Percentiles rank a stretch among this genome's conserved stretches.
These are phyloP conservation scores for Exophiala bonariae DNA, from an alignment of 2,329 filamentous ascomycete species.

Conservation along the genomic window DNA sequence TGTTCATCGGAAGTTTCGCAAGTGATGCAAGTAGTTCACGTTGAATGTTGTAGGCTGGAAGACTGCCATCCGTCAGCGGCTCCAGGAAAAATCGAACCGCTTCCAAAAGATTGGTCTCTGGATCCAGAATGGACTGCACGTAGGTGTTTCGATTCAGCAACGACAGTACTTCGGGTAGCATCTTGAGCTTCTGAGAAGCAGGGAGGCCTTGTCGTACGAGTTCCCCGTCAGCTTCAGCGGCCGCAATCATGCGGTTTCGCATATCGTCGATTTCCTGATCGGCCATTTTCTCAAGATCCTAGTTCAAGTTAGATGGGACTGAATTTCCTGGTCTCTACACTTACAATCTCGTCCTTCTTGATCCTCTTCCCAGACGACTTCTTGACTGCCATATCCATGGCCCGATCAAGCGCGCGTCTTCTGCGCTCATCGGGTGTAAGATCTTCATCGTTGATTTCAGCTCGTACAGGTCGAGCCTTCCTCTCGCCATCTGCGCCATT, in stretches of 20 bases:
- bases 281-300: constrained; percentile 88
- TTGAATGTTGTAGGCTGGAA: constrained; percentile 97
- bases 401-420: constrained; percentile 77
- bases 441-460: constrained; percentile 72
- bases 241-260: constrained; percentile 85
- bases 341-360: constrained; percentile 84
- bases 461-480: constrained; percentile 49
- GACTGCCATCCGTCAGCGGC: constrained; percentile 86
- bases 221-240: constrained; percentile 81
- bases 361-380: constrained; percentile 69
- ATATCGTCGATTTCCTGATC: constrained; percentile 88
- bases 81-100: constrained; percentile 97
- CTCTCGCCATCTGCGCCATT: constrained; percentile 51
- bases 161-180: constrained; percentile 85
- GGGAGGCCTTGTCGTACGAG: constrained; percentile 77
- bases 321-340: constrained; percentile 33
- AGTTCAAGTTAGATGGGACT: constrained; percentile 23
- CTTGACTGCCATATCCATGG: constrained; percentile 86
- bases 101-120: constrained; percentile 91
- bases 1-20: constrained; percentile 79
- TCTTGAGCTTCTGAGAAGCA: constrained; percentile 88
- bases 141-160: constrained; percentile 84
- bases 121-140: constrained; percentile 82
- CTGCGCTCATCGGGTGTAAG: constrained; percentile 71
- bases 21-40: constrained; percentile 86